These are phyloP conservation scores for Leucosporidium yakuticum DNA, from an alignment of 768 basidiomycete genomes.

Conservation along the genomic window DNA sequence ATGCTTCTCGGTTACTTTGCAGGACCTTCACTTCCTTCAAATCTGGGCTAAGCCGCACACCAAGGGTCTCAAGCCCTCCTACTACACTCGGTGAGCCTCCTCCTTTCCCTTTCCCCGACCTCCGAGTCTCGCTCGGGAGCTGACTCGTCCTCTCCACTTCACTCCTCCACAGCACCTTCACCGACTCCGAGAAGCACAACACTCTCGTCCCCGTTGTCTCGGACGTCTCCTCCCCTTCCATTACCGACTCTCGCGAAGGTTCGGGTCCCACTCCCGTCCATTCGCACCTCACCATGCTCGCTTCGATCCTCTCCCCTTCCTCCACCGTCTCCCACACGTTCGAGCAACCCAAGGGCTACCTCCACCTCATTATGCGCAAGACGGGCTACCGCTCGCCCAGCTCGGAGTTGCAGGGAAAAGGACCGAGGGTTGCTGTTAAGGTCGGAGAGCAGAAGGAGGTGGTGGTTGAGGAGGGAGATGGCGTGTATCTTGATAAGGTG, in stretches of 20 bases:
- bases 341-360: conserved; percentile 56
- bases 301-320: conserved; percentile 59
- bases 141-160: background rate
- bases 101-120: too few relatives aligned
- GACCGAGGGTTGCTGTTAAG: background rate
- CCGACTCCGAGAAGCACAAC: conserved; percentile 69
- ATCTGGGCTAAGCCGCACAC: conserved; percentile 59
- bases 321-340: conserved; percentile 55
- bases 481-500: background rate
- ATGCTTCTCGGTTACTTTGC: background rate
- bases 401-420: too few relatives aligned
- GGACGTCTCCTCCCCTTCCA: conserved; percentile 54
- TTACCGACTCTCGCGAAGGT: conserved; percentile 58
- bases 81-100: conserved; percentile 62
- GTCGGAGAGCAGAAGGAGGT: background rate
- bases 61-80: conserved; percentile 58
- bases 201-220: conserved; percentile 69
- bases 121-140: too few relatives aligned
- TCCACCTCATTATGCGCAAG: conserved; percentile 70
- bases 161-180: conserved; percentile 53
- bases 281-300: conserved; percentile 62
- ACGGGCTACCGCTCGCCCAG: conserved; percentile 66
- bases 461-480: background rate
- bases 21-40: conserved; percentile 56
- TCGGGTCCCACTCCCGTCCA: conserved; percentile 74